Percentiles rank a stretch among this genome's conserved stretches.
phyloP scores from a whole-genome alignment of 495 filamentous ascomycete species.

The Xylaria intraflava region DNA sequence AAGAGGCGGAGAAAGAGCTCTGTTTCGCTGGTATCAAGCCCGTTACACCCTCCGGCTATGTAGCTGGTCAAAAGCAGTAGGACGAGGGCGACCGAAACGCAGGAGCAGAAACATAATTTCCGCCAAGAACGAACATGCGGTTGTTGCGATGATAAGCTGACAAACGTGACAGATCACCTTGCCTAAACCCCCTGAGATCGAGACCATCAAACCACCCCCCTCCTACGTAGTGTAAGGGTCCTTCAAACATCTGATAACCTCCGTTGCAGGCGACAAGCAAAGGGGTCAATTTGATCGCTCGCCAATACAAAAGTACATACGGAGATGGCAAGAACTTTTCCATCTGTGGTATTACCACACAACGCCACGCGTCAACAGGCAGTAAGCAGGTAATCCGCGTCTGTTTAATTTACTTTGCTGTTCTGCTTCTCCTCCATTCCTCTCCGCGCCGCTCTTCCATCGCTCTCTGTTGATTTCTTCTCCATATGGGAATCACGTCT shows the following conservation, averaged over 20 bases:
- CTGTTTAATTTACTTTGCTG: background rate
- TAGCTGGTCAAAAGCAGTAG: too few species aligned
- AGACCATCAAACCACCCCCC: background rate
- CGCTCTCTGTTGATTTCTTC: background rate
- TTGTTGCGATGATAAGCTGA: background rate
- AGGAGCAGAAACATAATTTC: background rate
- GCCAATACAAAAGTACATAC: too few species aligned
- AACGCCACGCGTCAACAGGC: background rate
- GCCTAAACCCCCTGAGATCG: background rate
- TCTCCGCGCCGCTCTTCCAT: background rate
- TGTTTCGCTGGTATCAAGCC: too few species aligned
- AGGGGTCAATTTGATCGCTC: background rate
- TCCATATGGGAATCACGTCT: background rate
- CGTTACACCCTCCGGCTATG: too few species aligned
- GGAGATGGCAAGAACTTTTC: too few species aligned
- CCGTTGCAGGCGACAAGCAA: background rate
- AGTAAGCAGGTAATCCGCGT: background rate
- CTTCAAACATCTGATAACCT: background rate
- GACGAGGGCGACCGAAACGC: too few species aligned
- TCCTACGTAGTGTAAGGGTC: background rate
- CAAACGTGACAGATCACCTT: constrained; percentile 6
- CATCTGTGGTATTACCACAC: too few species aligned
- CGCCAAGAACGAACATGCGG: background rate
- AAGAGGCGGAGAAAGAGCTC: too few species aligned
- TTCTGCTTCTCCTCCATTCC: background rate